Base-by-base conservation (phyloP, 2,329 filamentous ascomycete species). In the Colletotrichum euphorbiae region DNA sequence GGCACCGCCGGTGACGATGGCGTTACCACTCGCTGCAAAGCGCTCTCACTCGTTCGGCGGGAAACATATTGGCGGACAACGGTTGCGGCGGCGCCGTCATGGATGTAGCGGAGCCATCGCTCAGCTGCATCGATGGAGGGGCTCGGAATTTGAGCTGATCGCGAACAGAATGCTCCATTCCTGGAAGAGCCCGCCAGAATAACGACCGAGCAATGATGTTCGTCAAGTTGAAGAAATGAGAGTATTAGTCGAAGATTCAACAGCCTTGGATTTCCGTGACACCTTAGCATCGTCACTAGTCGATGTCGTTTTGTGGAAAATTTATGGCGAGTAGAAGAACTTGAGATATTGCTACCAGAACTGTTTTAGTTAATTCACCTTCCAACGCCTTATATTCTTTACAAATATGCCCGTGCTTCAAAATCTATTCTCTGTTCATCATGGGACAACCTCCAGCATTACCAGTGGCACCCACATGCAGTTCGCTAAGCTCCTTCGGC, bases 1-100 rank as follows among this genome's bases (percentile, higher is more conserved):
- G 1, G 74, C 75, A 3, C 77, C 75, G 17, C 77, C 76, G 6
- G 77, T 78, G 15, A 77, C 74, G 24, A 77, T 71, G 51, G 75
- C 76, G 52, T 75, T 76, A 17, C 76, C 77, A 6, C 24, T 43
- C 33, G 76, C 64, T 9, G 70, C 71, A 54, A 77, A 77, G 15
- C 75, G 50, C 50, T n/a, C 72, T 42, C 72, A 46, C 45, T 8
- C 45, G 28, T 31, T 36, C 50, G n/a, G 50, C 15, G 9, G 50
- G 31, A 0, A 28, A 33, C n/a, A 54, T 0, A 17, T 24, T 8
- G 48, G 8, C 38, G 40, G 45, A 1, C 28, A 0, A 11, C 1
- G 45, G 46, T 9, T 21, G 7, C 13, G 63, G 59, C 12, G 59
- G 19, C 33, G 52, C 58, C 3, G 68, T 70, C 48, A 58, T 56